Base-by-base conservation (phyloP, 2,329 filamentous ascomycete genomes). In the Cercospora sp. region DNA sequence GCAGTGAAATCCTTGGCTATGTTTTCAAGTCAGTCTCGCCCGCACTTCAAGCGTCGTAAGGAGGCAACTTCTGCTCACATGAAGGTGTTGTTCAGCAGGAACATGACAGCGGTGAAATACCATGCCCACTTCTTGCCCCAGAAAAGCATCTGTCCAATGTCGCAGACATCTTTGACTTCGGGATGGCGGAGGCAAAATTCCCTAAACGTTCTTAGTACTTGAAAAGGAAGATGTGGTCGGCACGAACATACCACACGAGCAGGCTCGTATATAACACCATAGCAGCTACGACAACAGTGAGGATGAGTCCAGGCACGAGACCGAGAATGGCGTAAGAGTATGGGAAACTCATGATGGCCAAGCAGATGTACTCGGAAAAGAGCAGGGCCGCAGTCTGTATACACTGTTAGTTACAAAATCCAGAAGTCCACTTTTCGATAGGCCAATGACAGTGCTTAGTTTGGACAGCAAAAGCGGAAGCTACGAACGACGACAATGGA, bases 111-210 rank as follows among this genome's bases (percentile, higher is more conserved):
- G 1, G 88, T 90, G 65, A 85, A 81, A 71, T 74, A 77, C 83
- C 87, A 90, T 53, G 85, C 88, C 87, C 90, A 92, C 68, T 86
- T 88, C 79, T 92, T 89, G 72, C 90, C 90, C 89, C 91, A 96
- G 81, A 96, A 97, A 23, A 97, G 87, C 86, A 94, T 94, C 79
- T 97, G 92, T n/a, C 93, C 94, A 77, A 97, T 91, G 77, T 97
- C 94, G 77, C 93, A 97, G 13, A 97, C 92, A 81, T 97, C 94
- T 73, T 93, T 89, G 68, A 96, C 89, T 78, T 97, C 92, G 0
- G 94, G 94, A 76, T 97, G 93, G 59, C 93, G 88, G 67, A 97
- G 82, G 78, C 94, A 97, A 76, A 97, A 97, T 78, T 94, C 89
- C 93, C 91, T 94, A 20, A 20, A 16, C 55, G 16, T 30, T 26